Base-by-base conservation (phyloP, 768 basidiomycete genomes). In the Xerocomellus dryophilus region DNA sequence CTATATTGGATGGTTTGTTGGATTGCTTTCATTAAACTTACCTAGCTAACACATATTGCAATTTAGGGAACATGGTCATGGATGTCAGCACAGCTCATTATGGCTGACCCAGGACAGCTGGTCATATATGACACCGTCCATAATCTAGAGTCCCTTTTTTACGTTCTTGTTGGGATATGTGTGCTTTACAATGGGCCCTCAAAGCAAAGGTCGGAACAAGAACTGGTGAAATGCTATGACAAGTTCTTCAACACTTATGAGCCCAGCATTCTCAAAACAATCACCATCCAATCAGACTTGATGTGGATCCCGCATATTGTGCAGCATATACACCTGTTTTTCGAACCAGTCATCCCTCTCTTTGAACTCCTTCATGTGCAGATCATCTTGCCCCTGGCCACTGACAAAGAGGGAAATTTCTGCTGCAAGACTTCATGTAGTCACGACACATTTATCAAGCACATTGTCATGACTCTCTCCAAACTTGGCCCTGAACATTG, bases 161-260 rank as follows among this genome's bases (percentile, higher is more conserved):
- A 44, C 6, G 43, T 44, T 1, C 43, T 44, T 7, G n/a, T 44
- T 4, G 21, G 51, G 7, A 50, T 58, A 1, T 58, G 38, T 7
- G 27, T 54, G 1, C 32, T 58, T 4, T 49, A 35, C 5, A 8
- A 41, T 7, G 34, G 15, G 6, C 56, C 47, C 4, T 40, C 2
- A 0, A 20, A 23, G 17, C 27, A 31, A 17, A 58, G 50, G 25
- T 32, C 35, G 1, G 23, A 41, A 3, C n/a, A 6, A 0, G 17
- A 48, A 0, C 52, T 50, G 7, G 43, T 25, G 2, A 20, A 58
- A 9, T 58, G 56, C 39, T 58, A 15, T 7, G 39, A 57, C 32
- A 44, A 44, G 7, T 27, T 50, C 5, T 58, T 54, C 48, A 50
- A 50, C 10, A 58, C 47, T 2, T 50, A 32, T 18, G 12, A 42